These are phyloP conservation scores for Alternaria dauci DNA, from an alignment of 2,329 filamentous ascomycete genomes.

Conservation along the genomic window DNA sequence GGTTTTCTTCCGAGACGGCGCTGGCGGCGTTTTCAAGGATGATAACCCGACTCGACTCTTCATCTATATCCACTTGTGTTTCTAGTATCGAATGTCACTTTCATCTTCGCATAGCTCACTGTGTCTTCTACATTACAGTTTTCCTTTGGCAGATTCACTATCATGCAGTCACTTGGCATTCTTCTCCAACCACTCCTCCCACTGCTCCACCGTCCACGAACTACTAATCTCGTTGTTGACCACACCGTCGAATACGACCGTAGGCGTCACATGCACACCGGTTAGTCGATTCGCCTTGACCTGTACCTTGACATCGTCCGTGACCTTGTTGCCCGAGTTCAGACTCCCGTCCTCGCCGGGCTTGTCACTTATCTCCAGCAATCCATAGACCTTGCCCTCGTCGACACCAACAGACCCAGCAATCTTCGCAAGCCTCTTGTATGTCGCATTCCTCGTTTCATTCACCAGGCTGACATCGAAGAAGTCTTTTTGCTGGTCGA, in stretches of 20 bases:
- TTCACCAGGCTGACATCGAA: conserved; percentile 87
- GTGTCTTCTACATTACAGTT: not conserved
- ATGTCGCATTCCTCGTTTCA: conserved; percentile 85
- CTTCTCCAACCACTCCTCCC: conserved; percentile 81
- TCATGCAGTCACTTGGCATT: conserved; percentile 62
- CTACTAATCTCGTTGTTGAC: conserved; percentile 81
- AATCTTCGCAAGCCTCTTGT: conserved; percentile 78
- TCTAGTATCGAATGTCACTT: conserved; percentile 1
- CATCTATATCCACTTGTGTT: conserved; percentile 5
- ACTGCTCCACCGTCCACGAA: conserved; percentile 80
- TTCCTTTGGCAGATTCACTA: not conserved
- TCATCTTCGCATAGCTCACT: not conserved
- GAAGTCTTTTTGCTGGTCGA: conserved; percentile 74
- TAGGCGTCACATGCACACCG: conserved; percentile 90
- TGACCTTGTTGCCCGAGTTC: conserved; percentile 84
- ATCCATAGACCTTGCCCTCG: conserved; percentile 71
- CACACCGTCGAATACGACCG: conserved; percentile 86
- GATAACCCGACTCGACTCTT: conserved; percentile 7
- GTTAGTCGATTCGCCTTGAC: conserved; percentile 81
- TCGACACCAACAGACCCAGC: conserved; percentile 74
- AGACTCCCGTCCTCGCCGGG: conserved; percentile 71
- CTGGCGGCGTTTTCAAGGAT: conserved; percentile 7
- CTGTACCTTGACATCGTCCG: conserved; percentile 82
- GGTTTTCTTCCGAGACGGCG: not conserved
- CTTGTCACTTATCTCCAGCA: conserved; percentile 75